phyloP scores from a whole-genome alignment of 2,329 filamentous ascomycete species.

The Stemphylium vesicarium region DNA sequence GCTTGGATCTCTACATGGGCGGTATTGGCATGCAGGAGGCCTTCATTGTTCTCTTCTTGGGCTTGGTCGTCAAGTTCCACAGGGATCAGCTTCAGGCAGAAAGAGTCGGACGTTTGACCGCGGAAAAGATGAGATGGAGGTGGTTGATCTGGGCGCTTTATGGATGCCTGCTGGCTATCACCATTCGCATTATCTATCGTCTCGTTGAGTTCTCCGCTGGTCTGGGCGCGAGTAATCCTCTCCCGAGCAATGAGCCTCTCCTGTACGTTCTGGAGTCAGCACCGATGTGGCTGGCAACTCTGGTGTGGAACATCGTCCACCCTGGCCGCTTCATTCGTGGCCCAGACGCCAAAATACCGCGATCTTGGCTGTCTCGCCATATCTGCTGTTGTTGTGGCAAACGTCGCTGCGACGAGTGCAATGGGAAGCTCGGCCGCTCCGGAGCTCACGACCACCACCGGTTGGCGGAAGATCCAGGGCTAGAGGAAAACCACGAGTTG shows the following conservation, averaged over 20 bases:
- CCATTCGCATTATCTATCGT: slow-evolving; percentile 44
- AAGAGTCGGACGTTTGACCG: slow-evolving; percentile 11
- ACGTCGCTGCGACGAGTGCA: slow-evolving; percentile 24
- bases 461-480: slow-evolving; percentile 4
- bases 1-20: slow-evolving; percentile 52
- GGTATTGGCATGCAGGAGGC: slow-evolving; percentile 32
- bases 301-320: slow-evolving; percentile 26
- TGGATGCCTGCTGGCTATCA: slow-evolving; percentile 51
- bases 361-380: slow-evolving; percentile 26
- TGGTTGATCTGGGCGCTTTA: slow-evolving; percentile 50
- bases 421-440: slow-evolving; percentile 20
- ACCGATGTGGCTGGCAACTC: slow-evolving; percentile 58
- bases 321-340: slow-evolving; percentile 21
- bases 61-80: slow-evolving; percentile 27
- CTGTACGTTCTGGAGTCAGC: slow-evolving; percentile 60
- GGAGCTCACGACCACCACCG: slow-evolving; percentile 12
- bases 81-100: slow-evolving; percentile 22
- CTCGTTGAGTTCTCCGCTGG: slow-evolving; percentile 58
- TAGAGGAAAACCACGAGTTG: slow-evolving; percentile 17
- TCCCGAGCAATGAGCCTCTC: slow-evolving; percentile 60
- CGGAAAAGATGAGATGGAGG: slow-evolving; percentile 24
- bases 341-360: slow-evolving; percentile 23
- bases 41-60: slow-evolving; percentile 36
- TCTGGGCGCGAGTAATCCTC: slow-evolving; percentile 49
- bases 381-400: slow-evolving; percentile 24